A percentile compares a stretch with the other conserved stretches of the same genome.
Conservation (phyloP, 306 rosid genomes). For the Acacia melanoxylon region DNA sequence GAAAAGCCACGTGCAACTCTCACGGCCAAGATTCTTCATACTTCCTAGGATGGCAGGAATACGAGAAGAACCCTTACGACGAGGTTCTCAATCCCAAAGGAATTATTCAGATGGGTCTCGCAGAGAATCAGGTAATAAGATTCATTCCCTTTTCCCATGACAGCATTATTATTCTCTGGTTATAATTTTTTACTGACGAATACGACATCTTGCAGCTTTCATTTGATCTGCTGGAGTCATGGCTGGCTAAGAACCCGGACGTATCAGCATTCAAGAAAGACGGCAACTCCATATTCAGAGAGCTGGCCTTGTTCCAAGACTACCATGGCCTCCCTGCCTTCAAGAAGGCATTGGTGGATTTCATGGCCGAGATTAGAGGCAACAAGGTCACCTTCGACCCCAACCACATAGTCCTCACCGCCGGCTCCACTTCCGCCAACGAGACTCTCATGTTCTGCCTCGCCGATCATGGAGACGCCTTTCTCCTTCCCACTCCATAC, state of each 20-base stretch:
- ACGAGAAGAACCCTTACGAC: constrained; percentile 80
- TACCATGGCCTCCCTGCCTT: constrained; percentile 87
- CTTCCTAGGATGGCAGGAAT: constrained; percentile 94
- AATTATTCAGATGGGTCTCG: constrained; percentile 98
- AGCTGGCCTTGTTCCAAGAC: constrained; percentile 95
- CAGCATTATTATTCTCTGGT: constrained; percentile 17
- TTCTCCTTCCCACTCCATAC: constrained; percentile 87
- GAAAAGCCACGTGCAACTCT: constrained; percentile 76
- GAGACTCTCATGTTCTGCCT: constrained; percentile 90
- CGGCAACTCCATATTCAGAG: constrained; percentile 80
- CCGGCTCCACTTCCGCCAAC: constrained; percentile 88
- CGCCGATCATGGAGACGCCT: constrained; percentile 68
- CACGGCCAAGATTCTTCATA: constrained; percentile 99
- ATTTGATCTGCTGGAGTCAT: constrained; percentile 74
- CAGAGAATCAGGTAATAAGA: constrained; percentile 78
- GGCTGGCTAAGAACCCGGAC: constrained; percentile 80
- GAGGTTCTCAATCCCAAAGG: constrained; percentile 70
- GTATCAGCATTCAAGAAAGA: constrained; percentile 68
- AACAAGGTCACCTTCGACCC: constrained; percentile 68
- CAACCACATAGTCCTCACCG: constrained; percentile 64
- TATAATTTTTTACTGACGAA: not conserved
- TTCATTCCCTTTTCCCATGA: not conserved
- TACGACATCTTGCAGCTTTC: constrained; percentile 60
- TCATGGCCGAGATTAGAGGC: constrained; percentile 81
- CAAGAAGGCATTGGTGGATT: constrained; percentile 78